Conservation (phyloP, 2,329 filamentous ascomycete species). For the Nemania sp. region DNA sequence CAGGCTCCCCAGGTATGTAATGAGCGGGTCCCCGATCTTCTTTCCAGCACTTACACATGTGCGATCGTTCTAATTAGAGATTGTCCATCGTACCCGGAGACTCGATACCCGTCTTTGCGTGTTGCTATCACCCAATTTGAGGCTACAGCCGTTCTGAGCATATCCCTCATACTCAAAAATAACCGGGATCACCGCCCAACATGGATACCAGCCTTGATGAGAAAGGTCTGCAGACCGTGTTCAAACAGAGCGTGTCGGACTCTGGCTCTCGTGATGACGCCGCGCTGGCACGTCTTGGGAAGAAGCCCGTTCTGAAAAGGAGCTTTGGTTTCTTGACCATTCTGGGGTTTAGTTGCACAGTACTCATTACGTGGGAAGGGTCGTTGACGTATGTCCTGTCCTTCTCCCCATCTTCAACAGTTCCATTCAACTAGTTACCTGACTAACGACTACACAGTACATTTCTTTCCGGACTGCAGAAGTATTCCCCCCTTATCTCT, state of each 20-base stretch:
- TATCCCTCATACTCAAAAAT: background rate
- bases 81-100: background rate
- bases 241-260: conserved; percentile 7
- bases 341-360: conserved; percentile 35
- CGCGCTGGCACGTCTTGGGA: conserved; percentile 27
- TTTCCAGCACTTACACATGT: background rate
- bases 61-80: background rate
- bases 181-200: background rate
- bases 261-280: conserved; percentile 19
- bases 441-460: conserved; percentile 17
- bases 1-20: background rate
- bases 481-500: conserved; percentile 17
- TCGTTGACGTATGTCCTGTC: conserved; percentile 27
- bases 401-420: background rate
- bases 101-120: background rate
- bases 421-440: background rate
- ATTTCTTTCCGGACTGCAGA: conserved; percentile 28
- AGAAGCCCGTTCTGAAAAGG: conserved; percentile 31
- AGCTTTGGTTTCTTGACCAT: conserved; percentile 34
- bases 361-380: conserved; percentile 35
- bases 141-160: background rate
- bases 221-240: conserved; percentile 9
- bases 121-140: too few species aligned
- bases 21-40: background rate
- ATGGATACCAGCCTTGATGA: conserved; percentile 23